These are phyloP conservation scores for Hyaloscypha variabilis DNA, from an alignment of 495 filamentous ascomycete species.

Conservation along the genomic window DNA sequence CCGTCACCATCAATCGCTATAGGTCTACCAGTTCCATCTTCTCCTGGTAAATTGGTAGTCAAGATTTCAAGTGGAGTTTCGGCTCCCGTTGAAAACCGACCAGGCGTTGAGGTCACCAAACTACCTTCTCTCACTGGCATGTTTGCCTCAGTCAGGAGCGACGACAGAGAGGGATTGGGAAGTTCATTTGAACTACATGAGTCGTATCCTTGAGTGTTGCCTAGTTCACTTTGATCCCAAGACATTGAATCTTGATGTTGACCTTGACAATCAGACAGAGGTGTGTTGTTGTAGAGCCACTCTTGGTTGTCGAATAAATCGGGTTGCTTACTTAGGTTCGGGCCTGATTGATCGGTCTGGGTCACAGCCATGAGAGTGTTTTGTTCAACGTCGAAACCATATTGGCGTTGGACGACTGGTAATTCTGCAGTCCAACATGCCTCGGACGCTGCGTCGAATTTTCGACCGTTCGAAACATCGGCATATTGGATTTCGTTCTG, in stretches of 20 bases:
- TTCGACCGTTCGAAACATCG: neutral
- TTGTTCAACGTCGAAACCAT: neutral
- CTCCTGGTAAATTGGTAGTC: neutral
- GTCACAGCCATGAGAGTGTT: neutral
- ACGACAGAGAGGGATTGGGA: neutral
- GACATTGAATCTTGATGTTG: neutral
- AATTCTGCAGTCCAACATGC: neutral
- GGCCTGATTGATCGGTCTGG: neutral
- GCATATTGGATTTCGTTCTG: neutral
- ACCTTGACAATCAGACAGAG: neutral
- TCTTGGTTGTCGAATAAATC: neutral
- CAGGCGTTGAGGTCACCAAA: neutral
- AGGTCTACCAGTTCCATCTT: neutral
- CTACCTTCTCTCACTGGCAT: neutral
- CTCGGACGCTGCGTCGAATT: neutral
- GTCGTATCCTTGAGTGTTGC: neutral
- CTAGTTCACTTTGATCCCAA: neutral
- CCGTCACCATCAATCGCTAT: neutral
- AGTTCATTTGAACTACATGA: neutral
- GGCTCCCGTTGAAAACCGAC: neutral
- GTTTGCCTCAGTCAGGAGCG: neutral
- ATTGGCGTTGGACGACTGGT: neutral
- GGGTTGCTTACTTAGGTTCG: neutral
- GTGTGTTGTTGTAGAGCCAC: neutral
- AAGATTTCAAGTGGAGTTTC: neutral